phyloP scores from a whole-genome alignment of 768 basidiomycete species.

The Mycena venus region DNA sequence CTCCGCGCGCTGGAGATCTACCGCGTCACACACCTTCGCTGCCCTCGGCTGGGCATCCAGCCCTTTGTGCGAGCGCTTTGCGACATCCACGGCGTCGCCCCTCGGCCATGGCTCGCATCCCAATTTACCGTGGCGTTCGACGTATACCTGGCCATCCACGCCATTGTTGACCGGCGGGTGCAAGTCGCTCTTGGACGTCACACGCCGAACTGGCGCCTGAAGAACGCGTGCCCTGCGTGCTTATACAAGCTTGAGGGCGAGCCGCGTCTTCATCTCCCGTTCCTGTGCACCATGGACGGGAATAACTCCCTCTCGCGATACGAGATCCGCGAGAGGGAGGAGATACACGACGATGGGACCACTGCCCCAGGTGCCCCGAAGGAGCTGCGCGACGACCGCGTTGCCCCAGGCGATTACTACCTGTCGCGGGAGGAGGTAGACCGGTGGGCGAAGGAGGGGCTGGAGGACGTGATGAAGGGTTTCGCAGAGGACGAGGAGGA shows the following conservation, averaged over 20 bases:
- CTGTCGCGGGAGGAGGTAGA: background rate
- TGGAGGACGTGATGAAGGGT: background rate
- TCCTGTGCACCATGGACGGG: conserved; percentile 47
- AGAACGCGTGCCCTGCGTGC: conserved; percentile 53
- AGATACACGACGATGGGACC: background rate
- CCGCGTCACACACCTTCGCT: too few species aligned
- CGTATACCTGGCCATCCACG: conserved; percentile 46
- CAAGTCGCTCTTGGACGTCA: conserved; percentile 41
- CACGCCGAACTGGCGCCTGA: conserved; percentile 46
- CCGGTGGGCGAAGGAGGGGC: background rate
- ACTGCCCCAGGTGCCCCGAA: conserved; percentile 33
- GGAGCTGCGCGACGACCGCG: conserved; percentile 33
- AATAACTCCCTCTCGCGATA: conserved; percentile 38
- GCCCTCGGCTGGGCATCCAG: too few species aligned
- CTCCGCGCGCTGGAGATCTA: too few species aligned
- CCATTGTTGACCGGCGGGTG: conserved; percentile 37
- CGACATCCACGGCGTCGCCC: background rate
- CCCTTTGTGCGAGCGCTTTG: conserved; percentile 6
- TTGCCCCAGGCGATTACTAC: background rate
- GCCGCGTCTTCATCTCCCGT: conserved; percentile 34
- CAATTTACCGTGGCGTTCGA: conserved; percentile 50
- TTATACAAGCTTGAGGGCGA: conserved; percentile 50
- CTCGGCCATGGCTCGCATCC: conserved; percentile 18
- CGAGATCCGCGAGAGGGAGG: background rate
- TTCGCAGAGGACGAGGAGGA: conserved; percentile 21